Evolutionary conservation across 2,329 filamentous ascomycete species (phyloP).

Genomic region (Metarhizium anisopliae): DNA sequence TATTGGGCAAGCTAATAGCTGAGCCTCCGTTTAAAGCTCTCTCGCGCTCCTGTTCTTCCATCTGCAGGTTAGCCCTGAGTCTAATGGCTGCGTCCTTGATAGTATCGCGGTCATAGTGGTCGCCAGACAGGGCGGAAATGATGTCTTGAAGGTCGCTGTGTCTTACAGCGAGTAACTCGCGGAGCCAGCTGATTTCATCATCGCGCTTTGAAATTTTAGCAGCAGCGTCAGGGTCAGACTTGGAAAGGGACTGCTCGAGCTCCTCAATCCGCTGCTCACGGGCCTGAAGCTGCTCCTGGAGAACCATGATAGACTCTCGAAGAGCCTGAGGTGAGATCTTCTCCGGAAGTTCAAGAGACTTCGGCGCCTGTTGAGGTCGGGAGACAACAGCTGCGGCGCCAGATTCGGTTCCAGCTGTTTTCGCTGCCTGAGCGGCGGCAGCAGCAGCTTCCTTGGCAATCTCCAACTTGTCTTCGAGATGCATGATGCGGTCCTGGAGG

Average conservation of each 20-base stretch:
- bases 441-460: slow-evolving; percentile 81
- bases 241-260: slow-evolving; percentile 63
- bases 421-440: slow-evolving; percentile 70
- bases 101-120: slow-evolving; percentile 65
- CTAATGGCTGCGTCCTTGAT: slow-evolving; percentile 89
- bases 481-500: slow-evolving; percentile 73
- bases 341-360: slow-evolving; percentile 53
- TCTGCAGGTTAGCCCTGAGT: slow-evolving; percentile 87
- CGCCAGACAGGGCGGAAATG: slow-evolving; percentile 66
- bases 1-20: slow-evolving; percentile 59
- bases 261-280: slow-evolving; percentile 85
- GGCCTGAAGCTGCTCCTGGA: slow-evolving; percentile 94
- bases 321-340: slow-evolving; percentile 92
- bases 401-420: slow-evolving; percentile 40
- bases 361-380: slow-evolving; percentile 15
- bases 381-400: slow-evolving; percentile 13
- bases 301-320: slow-evolving; percentile 88
- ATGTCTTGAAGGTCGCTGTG: slow-evolving; percentile 90
- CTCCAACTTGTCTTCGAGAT: slow-evolving; percentile 84
- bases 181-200: slow-evolving; percentile 89
- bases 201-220: slow-evolving; percentile 83
- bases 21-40: slow-evolving; percentile 66
- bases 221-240: slow-evolving; percentile 67
- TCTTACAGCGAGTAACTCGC: slow-evolving; percentile 83
- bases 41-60: slow-evolving; percentile 95